phyloP scores from a whole-genome alignment of 164 flowering plant genomes.

The Aristolochia californica region DNA sequence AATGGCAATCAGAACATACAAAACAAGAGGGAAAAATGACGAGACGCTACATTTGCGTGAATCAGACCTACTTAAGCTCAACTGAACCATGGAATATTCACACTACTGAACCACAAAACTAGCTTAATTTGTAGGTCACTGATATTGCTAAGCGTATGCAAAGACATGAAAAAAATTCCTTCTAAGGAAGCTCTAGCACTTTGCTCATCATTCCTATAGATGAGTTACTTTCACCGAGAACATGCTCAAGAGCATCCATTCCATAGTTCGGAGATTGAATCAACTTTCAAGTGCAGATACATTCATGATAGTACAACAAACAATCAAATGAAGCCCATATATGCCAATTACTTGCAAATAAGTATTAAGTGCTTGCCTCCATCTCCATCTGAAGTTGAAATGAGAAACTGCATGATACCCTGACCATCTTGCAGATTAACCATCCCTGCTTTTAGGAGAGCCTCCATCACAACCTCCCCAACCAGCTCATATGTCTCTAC shows the following conservation, averaged over 20 bases:
- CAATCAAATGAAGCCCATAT: neutral
- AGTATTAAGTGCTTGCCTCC: constrained; percentile 37
- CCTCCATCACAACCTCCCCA: constrained; percentile 71
- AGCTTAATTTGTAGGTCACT: no score
- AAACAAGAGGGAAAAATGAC: no score
- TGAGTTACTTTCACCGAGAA: neutral
- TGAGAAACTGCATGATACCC: constrained; percentile 39
- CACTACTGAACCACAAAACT: no score
- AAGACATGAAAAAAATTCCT: no score
- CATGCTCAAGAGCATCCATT: neutral
- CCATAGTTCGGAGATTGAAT: neutral
- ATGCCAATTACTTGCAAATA: neutral
- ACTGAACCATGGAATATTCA: no score
- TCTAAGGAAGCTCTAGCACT: no score
- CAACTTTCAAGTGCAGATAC: neutral
- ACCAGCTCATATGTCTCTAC: constrained; percentile 94
- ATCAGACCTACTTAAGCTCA: no score
- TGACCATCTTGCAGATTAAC: constrained; percentile 39
- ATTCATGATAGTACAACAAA: neutral
- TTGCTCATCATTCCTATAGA: neutral
- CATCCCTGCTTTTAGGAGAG: constrained; percentile 52
- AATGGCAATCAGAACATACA: no score
- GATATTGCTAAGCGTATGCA: no score
- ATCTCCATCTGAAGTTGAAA: constrained; percentile 13
- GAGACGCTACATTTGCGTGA: no score